phyloP scores from a whole-genome alignment of 495 filamentous ascomycete species.

The Xylaria castorea region DNA sequence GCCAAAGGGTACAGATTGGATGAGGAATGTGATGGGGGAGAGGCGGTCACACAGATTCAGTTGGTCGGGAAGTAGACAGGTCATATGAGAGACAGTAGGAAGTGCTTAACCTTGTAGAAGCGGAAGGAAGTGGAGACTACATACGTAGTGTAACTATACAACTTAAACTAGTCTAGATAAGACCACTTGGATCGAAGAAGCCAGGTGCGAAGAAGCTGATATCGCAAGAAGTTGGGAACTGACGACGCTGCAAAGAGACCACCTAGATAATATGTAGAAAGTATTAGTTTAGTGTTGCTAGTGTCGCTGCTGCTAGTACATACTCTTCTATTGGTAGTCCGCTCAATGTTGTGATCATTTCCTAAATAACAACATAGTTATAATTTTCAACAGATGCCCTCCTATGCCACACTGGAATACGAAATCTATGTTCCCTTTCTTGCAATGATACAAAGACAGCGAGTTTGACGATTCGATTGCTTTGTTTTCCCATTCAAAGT shows the following conservation, averaged over 20 bases:
- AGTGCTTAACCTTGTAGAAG: background rate
- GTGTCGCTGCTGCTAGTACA: background rate
- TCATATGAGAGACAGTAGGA: conserved; percentile 6
- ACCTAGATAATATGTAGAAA: background rate
- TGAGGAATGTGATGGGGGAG: background rate
- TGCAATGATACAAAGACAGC: background rate
- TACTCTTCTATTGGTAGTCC: background rate
- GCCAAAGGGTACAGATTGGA: background rate
- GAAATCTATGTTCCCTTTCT: no score
- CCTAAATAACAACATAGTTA: background rate
- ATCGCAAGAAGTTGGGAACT: background rate
- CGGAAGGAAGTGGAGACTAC: conserved; percentile 8
- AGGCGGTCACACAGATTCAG: conserved; percentile 17
- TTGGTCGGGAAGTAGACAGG: background rate
- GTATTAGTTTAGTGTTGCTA: background rate
- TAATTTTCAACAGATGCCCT: background rate
- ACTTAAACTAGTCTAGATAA: background rate
- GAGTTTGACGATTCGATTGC: background rate
- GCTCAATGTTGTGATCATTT: background rate
- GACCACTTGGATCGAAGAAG: background rate
- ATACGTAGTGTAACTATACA: background rate
- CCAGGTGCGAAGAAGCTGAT: background rate
- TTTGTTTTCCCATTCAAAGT: background rate
- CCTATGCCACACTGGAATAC: no score
- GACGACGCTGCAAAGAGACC: background rate